Conservation (phyloP, 495 filamentous ascomycete genomes). For the Aspergillus biplanus region DNA sequence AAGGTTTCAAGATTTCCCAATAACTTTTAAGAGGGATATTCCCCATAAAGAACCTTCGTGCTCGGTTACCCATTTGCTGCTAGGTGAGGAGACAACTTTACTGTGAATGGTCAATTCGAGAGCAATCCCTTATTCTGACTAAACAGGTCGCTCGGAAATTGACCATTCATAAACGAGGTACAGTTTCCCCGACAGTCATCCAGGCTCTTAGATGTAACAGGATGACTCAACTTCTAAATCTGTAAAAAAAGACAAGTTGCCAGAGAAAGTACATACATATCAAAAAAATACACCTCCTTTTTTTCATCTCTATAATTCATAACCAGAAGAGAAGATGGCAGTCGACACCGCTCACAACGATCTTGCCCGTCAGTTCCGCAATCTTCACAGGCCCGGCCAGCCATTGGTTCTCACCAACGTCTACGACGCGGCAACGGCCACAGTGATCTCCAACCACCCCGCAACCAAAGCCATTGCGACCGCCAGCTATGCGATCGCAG, state of each 20-base stretch:
- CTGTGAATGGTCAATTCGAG: constrained; percentile 25
- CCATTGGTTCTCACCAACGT: constrained; percentile 58
- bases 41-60: too few relatives aligned
- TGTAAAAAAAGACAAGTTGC: too few relatives aligned
- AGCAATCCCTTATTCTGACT: constrained; percentile 19
- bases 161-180: constrained; percentile 2
- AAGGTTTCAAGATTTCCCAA: too few relatives aligned
- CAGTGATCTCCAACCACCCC: constrained; percentile 43
- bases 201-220: background rate
- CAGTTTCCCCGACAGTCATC: background rate
- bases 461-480: constrained; percentile 53
- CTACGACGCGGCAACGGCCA: constrained; percentile 52
- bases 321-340: constrained; percentile 12
- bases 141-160: background rate
- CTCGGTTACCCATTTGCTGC: too few relatives aligned
- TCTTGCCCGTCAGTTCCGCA: constrained; percentile 25
- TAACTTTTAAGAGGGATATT: too few relatives aligned
- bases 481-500: constrained; percentile 55
- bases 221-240: background rate
- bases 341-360: constrained; percentile 21
- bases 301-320: background rate
- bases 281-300: too few relatives aligned
- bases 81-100: background rate
- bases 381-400: constrained; percentile 49
- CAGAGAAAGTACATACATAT: too few relatives aligned